These are phyloP conservation scores for Trichosporon ovoides DNA, from an alignment of 1,284 basidiomycete genomes.

Conservation along the genomic window DNA sequence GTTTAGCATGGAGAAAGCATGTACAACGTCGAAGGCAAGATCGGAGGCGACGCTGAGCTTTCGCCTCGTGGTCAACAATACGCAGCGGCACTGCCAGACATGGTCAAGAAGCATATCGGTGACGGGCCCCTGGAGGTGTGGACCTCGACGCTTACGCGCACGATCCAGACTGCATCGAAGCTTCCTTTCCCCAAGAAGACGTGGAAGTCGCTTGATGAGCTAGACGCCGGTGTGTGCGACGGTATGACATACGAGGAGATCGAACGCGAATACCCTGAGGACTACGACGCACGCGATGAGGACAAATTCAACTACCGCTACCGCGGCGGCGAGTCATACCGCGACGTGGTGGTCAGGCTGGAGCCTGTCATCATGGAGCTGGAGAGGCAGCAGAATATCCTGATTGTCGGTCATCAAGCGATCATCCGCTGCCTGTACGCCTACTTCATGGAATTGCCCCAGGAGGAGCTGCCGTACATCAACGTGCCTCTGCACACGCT, in stretches of 20 bases:
- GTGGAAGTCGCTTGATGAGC: slow-evolving; percentile 97
- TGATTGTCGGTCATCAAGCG: slow-evolving; percentile 92
- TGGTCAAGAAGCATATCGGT: slow-evolving; percentile 88
- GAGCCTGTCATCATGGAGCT: slow-evolving; percentile 99
- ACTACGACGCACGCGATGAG: slow-evolving; percentile 96
- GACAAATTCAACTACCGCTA: slow-evolving; percentile 99
- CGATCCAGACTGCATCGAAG: slow-evolving; percentile 79
- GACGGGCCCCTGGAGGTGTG: slow-evolving; percentile 71
- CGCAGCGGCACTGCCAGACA: slow-evolving; percentile 72
- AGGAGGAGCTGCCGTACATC: slow-evolving; percentile 94
- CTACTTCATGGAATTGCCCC: slow-evolving; percentile 88
- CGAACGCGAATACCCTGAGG: slow-evolving; percentile 93
- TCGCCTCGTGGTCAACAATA: slow-evolving; percentile 82
- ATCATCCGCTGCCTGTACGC: slow-evolving; percentile 91
- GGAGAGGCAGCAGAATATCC: slow-evolving; percentile 92
- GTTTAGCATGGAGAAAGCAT: slow-evolving; percentile 94
- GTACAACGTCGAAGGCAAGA: slow-evolving; percentile 93
- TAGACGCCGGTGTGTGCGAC: slow-evolving; percentile 98
- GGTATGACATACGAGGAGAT: slow-evolving; percentile 99
- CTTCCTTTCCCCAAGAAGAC: slow-evolving; percentile 88
- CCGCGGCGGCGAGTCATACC: slow-evolving; percentile 87
- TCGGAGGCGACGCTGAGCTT: slow-evolving; percentile 88
- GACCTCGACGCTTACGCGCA: slow-evolving; percentile 91
- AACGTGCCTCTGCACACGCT: slow-evolving; percentile 95
- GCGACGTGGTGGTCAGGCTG: slow-evolving; percentile 89